Conservation (phyloP, 768 basidiomycete species). For the Amanita thiersii region DNA sequence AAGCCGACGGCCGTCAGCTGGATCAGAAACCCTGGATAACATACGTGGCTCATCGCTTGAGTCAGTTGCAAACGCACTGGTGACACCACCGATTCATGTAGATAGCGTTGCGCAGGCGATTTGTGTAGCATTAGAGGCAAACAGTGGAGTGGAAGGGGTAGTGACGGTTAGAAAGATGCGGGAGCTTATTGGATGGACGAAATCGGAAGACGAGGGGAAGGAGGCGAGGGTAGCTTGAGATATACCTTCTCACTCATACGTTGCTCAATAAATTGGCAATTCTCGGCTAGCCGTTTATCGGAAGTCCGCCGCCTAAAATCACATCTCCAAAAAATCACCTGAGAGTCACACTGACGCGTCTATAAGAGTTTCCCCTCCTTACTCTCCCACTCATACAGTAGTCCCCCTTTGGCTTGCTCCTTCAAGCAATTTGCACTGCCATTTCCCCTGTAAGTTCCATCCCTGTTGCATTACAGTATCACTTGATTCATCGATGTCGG, state of each 20-base stretch:
- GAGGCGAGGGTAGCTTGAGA: conserved; percentile 2
- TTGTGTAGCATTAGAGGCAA: conserved; percentile 49
- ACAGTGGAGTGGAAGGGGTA: conserved; percentile 48
- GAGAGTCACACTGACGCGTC: not conserved
- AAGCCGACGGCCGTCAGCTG: conserved; percentile 5
- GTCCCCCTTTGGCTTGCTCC: too few relatives aligned
- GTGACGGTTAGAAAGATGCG: conserved; percentile 70
- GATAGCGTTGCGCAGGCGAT: conserved; percentile 90
- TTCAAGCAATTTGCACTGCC: too few relatives aligned
- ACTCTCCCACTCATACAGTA: not conserved
- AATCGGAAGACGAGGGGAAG: conserved; percentile 8
- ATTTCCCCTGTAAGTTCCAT: too few relatives aligned
- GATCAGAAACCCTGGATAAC: conserved; percentile 20
- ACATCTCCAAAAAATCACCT: too few relatives aligned
- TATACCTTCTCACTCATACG: too few relatives aligned
- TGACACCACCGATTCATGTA: conserved; percentile 89
- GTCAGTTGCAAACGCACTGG: conserved; percentile 70
- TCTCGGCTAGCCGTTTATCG: too few relatives aligned
- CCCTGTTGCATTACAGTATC: too few relatives aligned
- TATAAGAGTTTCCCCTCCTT: not conserved
- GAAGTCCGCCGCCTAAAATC: too few relatives aligned
- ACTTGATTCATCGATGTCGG: too few relatives aligned
- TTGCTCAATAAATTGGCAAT: too few relatives aligned
- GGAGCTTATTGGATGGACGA: conserved; percentile 61
- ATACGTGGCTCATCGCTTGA: conserved; percentile 36